phyloP scores from a whole-genome alignment of 768 basidiomycete genomes.

The Boletus patriciae region DNA sequence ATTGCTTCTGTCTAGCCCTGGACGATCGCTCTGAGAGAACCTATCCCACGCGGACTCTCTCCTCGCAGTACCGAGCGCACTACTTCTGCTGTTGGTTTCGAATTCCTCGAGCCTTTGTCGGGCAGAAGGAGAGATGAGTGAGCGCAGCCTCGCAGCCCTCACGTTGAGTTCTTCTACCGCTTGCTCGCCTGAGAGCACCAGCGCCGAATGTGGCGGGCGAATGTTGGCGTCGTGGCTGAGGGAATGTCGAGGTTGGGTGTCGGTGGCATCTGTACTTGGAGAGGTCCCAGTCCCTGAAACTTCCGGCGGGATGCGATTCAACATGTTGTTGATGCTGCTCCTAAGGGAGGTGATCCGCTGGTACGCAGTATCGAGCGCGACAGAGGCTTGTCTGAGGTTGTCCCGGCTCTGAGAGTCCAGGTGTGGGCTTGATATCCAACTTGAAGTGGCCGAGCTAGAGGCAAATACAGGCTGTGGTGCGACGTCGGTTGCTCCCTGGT shows the following conservation, averaged over 20 bases:
- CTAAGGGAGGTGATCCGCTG: constrained; percentile 55
- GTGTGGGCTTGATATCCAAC: constrained; percentile 15
- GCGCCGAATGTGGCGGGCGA: constrained; percentile 32
- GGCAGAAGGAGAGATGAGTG: constrained; percentile 31
- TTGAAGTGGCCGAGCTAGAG: constrained; percentile 7
- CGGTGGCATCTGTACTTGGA: not conserved
- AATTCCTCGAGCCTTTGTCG: constrained; percentile 36
- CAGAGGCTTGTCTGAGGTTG: constrained; percentile 50
- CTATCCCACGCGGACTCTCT: constrained; percentile 24
- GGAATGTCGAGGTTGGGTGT: constrained; percentile 11
- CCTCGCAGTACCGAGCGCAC: not conserved
- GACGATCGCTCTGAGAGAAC: constrained; percentile 18
- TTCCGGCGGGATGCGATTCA: constrained; percentile 41
- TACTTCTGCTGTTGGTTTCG: constrained; percentile 18
- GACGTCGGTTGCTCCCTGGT: constrained; percentile 13
- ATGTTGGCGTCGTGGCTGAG: constrained; percentile 23
- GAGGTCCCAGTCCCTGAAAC: constrained; percentile 9
- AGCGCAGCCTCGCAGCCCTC: constrained; percentile 30
- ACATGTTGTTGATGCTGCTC: constrained; percentile 47
- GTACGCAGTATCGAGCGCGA: constrained; percentile 55
- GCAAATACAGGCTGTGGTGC: constrained; percentile 7
- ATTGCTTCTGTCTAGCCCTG: constrained; percentile 18
- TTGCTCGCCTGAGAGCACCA: constrained; percentile 31
- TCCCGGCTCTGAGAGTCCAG: constrained; percentile 32
- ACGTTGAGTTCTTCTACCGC: constrained; percentile 28